Base-by-base conservation (phyloP, 1,284 basidiomycete genomes). In the Sporisorium graminicola region DNA sequence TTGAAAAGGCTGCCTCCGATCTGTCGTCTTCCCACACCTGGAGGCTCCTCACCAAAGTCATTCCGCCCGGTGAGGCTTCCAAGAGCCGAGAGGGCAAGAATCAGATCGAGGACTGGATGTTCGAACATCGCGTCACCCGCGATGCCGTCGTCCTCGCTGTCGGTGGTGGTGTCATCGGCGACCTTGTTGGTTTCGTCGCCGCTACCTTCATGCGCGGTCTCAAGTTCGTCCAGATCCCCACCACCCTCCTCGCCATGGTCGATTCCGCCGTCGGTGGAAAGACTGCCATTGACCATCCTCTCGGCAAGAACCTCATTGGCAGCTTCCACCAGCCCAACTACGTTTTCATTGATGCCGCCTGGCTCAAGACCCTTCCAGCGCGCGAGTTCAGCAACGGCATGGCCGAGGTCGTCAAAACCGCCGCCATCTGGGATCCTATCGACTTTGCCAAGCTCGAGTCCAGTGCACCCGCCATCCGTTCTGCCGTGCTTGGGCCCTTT, bases 321-420 rank as follows among this genome's bases (percentile, higher is more conserved):
- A 93, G 96, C 4, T 99, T 99, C 89, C 95, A 95, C 93, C 97
- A 99, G 87, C 96, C 96, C 1, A 90, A 92, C 82, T 98, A 92
- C 88, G 92, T 98, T 85, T 99, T 99, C 87, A 97, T 98, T 80
- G 97, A 99, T 86, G 92, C 94, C 18, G 92, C 95, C 0, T 97
- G 97, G 89, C 90, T 99, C 69, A 93, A 94, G 80, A 96, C 94
- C 1, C 91, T 99, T 5, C 95, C 95, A 0, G 87, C 91, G 47
- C 89, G 97, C 70, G 97, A 99, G 86, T 95, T 98, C 79, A 93
- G 94, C 47, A 99, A 99, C 84, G 96, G 96, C 51, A 98, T 99
- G 94, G 95, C 97, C 1, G 96, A 99, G 86, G 93, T 98, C 5
- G 91, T 99, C 86, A 99, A 82, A 69, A 85, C 84, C 18, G 84